Evolutionary conservation across 805 yeast species (phyloP).

Genomic region (Hanseniaspora lachancei): DNA sequence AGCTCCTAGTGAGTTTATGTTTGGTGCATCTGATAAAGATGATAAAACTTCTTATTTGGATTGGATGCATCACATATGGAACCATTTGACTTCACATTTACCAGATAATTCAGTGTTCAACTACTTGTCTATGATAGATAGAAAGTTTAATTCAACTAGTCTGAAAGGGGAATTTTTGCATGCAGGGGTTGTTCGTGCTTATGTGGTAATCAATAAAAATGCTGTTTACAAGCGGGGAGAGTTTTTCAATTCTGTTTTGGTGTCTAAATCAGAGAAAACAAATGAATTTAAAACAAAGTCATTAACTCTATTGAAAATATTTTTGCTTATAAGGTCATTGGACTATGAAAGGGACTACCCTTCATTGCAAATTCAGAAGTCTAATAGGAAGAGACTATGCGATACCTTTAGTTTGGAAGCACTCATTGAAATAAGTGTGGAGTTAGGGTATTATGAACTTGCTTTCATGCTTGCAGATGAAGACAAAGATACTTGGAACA

Average conservation of each 20-base stretch:
- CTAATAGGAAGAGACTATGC: background rate
- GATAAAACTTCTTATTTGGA: background rate
- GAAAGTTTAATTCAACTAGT: background rate
- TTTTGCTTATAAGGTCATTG: background rate
- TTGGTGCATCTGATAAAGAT: background rate
- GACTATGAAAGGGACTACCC: background rate
- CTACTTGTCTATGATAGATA: background rate
- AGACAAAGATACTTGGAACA: background rate
- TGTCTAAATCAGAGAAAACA: background rate
- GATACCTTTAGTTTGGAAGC: background rate
- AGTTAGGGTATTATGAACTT: background rate
- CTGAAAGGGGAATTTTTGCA: background rate
- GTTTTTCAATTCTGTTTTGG: background rate
- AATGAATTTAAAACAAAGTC: background rate
- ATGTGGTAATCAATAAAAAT: background rate
- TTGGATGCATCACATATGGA: background rate
- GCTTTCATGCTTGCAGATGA: slow-evolving; percentile 10
- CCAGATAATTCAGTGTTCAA: background rate
- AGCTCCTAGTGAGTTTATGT: background rate
- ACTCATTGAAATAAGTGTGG: background rate
- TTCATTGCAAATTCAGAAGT: background rate
- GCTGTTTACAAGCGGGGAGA: background rate
- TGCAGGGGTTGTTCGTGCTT: background rate
- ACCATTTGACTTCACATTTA: background rate
- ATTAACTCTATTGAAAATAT: background rate